These are phyloP conservation scores for Gyrodon lividus DNA, from an alignment of 768 basidiomycete species.

Conservation along the genomic window DNA sequence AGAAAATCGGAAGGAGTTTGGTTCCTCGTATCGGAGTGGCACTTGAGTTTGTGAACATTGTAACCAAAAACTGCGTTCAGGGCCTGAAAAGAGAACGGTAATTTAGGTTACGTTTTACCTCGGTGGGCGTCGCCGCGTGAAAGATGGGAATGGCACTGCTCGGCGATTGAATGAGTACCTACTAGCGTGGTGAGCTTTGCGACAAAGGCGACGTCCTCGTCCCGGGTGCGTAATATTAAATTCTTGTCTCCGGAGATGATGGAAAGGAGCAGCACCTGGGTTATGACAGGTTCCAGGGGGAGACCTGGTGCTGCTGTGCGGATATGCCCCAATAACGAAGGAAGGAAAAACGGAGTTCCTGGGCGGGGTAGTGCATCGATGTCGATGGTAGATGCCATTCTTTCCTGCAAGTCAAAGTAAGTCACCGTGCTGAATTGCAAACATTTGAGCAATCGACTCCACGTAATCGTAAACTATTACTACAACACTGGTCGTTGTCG, in stretches of 20 bases:
- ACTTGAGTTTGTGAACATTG: constrained; percentile 55
- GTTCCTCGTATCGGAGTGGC: constrained; percentile 29
- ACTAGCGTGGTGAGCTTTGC: constrained; percentile 60
- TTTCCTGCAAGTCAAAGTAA: constrained; percentile 1
- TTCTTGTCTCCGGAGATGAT: constrained; percentile 62
- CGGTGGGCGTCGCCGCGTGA: constrained; percentile 1
- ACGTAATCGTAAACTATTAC: constrained; percentile 2
- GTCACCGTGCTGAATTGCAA: background rate
- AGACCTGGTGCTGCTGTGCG: constrained; percentile 44
- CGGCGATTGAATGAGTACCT: constrained; percentile 13
- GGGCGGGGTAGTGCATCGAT: constrained; percentile 33
- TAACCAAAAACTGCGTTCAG: constrained; percentile 60
- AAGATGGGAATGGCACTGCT: constrained; percentile 6
- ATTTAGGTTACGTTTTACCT: constrained; percentile 1
- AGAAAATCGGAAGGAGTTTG: constrained; percentile 32
- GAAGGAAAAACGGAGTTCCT: constrained; percentile 50
- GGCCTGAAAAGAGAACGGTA: constrained; percentile 40
- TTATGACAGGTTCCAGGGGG: constrained; percentile 59
- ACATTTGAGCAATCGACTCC: background rate
- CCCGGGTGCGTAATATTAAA: constrained; percentile 60
- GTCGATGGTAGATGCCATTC: constrained; percentile 20
- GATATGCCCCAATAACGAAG: constrained; percentile 47
- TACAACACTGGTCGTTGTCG: constrained; percentile 23
- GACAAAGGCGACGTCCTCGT: constrained; percentile 63
- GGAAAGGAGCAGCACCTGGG: constrained; percentile 66